phyloP scores from a whole-genome alignment of 805 yeast species.

The Metschnikowia baotianmanensis region DNA sequence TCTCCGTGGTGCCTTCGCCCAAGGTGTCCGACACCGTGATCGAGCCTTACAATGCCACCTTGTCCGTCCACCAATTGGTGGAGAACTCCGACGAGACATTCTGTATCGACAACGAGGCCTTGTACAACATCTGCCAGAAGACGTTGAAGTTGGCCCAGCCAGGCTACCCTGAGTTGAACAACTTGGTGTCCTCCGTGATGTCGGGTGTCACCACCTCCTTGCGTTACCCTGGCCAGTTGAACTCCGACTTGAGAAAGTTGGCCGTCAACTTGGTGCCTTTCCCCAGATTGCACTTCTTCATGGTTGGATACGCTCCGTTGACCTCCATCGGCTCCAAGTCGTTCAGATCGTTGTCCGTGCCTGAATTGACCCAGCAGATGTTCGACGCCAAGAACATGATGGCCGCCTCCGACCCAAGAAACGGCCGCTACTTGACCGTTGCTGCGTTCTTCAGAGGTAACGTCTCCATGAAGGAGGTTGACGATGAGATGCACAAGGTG shows the following conservation, averaged over 20 bases:
- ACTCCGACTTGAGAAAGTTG: constrained; percentile 86
- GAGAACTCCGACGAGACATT: constrained; percentile 91
- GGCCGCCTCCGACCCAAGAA: constrained; percentile 92
- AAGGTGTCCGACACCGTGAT: constrained; percentile 90
- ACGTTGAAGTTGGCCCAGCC: constrained; percentile 83
- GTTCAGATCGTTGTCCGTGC: constrained; percentile 81
- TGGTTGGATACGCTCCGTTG: constrained; percentile 93
- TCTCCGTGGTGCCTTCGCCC: constrained; percentile 90
- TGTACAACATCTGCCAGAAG: constrained; percentile 83
- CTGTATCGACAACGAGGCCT: constrained; percentile 93
- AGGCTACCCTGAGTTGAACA: constrained; percentile 72
- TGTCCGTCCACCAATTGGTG: constrained; percentile 86
- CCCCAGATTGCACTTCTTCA: constrained; percentile 93
- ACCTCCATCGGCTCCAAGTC: constrained; percentile 77
- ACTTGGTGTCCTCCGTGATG: constrained; percentile 86
- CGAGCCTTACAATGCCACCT: constrained; percentile 91
- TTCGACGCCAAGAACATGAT: constrained; percentile 91
- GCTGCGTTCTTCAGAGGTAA: constrained; percentile 95
- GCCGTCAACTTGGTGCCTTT: constrained; percentile 94
- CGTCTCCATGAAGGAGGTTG: constrained; percentile 89
- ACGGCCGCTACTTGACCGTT: constrained; percentile 88
- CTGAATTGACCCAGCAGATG: constrained; percentile 91
- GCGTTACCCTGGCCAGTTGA: constrained; percentile 93
- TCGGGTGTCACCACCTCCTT: constrained; percentile 92
- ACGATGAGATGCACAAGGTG: constrained; percentile 85